Conservation (phyloP, 345 rosid genomes). For the Theobroma cacao region DNA sequence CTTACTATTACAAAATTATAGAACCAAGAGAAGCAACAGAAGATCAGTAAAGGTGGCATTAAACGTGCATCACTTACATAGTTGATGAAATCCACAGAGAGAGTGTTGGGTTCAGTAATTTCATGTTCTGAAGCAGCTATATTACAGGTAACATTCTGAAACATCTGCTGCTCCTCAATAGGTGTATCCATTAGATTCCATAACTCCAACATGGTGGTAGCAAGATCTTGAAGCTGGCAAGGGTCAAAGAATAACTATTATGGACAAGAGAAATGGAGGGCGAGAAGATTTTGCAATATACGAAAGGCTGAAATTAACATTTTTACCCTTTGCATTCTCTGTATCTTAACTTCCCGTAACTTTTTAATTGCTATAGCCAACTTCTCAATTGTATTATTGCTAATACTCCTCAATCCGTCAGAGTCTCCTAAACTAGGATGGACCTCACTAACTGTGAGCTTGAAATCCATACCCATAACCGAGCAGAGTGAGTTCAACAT, state of each 20-base stretch:
- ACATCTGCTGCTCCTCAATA: constrained; percentile 86
- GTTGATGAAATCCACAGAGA: constrained; percentile 74
- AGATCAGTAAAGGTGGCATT: not conserved
- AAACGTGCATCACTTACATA: constrained; percentile 49
- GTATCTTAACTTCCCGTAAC: constrained; percentile 66
- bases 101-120: constrained; percentile 80
- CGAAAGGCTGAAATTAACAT: not conserved
- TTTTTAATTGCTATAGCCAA: constrained; percentile 46
- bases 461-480: constrained; percentile 82
- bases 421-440: constrained; percentile 56
- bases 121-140: constrained; percentile 96
- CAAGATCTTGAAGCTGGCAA: constrained; percentile 95
- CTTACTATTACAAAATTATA: not conserved
- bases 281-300: constrained; percentile 1
- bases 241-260: constrained; percentile 8
- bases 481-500: constrained; percentile 47
- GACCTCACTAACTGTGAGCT: constrained; percentile 44
- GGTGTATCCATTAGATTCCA: constrained; percentile 99
- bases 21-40: not conserved
- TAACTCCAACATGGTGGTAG: constrained; percentile 84
- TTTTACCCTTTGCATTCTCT: constrained; percentile 86
- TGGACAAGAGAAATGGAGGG: not conserved
- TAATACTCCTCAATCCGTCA: constrained; percentile 53
- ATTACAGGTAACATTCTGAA: constrained; percentile 84
- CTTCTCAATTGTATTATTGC: constrained; percentile 50